phyloP scores from a whole-genome alignment of 352 stramenopile genomes.

The Globisporangium nagaii region DNA sequence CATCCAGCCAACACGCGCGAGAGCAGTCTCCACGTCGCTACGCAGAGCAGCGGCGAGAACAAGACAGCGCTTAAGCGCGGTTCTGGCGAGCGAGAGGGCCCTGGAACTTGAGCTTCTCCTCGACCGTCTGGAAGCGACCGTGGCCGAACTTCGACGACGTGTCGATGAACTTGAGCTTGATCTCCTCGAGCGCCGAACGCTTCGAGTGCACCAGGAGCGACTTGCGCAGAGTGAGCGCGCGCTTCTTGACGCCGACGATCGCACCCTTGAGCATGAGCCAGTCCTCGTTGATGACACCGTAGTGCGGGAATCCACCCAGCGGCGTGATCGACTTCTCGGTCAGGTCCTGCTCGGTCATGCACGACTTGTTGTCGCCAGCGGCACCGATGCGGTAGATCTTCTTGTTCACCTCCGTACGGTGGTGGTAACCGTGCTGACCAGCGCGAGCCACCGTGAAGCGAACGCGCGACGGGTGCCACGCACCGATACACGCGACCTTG shows the following conservation, averaged over 20 bases:
- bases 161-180: conserved; percentile 95
- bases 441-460: conserved; percentile 97
- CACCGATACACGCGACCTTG: conserved; percentile 99
- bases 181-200: conserved; percentile 96
- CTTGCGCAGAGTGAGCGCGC: conserved; percentile 98
- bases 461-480: conserved; percentile 99
- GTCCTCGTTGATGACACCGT: conserved; percentile 99
- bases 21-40: conserved; percentile 2
- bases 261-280: conserved; percentile 99
- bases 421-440: conserved; percentile 99
- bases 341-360: conserved; percentile 98
- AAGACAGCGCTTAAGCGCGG: conserved; percentile 62
- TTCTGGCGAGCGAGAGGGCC: conserved; percentile 93
- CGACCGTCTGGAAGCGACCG: conserved; percentile 99
- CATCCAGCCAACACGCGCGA: not conserved
- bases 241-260: conserved; percentile 98
- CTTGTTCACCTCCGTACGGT: conserved; percentile 99
- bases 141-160: conserved; percentile 99
- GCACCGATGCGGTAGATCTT: conserved; percentile 99
- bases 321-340: conserved; percentile 99
- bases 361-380: conserved; percentile 90
- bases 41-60: conserved; percentile 14
- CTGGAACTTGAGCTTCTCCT: conserved; percentile 99
- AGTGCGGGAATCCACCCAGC: conserved; percentile 99
- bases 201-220: conserved; percentile 96